Evolutionary conservation across 1,139 yeast genomes (phyloP), one percentile per base, ranked within the genome.

Genomic region (Hansenula sp.): DNA sequence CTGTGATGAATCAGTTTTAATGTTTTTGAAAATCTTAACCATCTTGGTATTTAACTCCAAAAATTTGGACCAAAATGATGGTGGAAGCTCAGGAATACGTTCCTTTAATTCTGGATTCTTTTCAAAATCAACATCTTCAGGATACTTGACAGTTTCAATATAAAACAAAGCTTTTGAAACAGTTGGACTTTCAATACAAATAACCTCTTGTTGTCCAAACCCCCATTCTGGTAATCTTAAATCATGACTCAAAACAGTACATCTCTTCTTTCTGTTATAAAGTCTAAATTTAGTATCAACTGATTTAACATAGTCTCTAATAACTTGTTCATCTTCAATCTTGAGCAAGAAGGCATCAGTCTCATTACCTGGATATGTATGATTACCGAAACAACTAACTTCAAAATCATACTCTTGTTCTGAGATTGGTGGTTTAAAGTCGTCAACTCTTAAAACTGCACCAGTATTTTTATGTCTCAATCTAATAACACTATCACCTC

Each of bases 391-490:
- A 47, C 85, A 76, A 26, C 84, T 73, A 0, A 86, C 90, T 59
- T 85, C 92, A 46, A 68, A 73, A 50, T 87, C 79, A 56, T 86
- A 85, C 32, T 87, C 95, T 54, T 82, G 86, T 50, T 85, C 94
- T 2, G 89, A 75, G 22, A 85, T 71, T 6, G 95, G 95, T 0
- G 95, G 92, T 44, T 82, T 71, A 3, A 69, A 64, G 32, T 77
- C 74, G 10, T 65, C 46, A 6, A 82, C 81, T 40, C 77, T 76
- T 29, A 88, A 64, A 36, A 77, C 74, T 41, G 73, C 72, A 6
- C 81, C 77, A 0, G 95, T 81, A 3, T 53, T 50, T 40, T 71
- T 70, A 53, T 88, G 95, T 59, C 73, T 77, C 17, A 88, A 59
- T 43, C 79, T 67, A n/a, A 86, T 62, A 8, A 62, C 62, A 36